Percentiles rank a stretch among this genome's conserved stretches.
Evolutionary conservation across 192 early-diverging fungal genomes (phyloP).

Genomic region (Martensiomyces pterosporus): DNA sequence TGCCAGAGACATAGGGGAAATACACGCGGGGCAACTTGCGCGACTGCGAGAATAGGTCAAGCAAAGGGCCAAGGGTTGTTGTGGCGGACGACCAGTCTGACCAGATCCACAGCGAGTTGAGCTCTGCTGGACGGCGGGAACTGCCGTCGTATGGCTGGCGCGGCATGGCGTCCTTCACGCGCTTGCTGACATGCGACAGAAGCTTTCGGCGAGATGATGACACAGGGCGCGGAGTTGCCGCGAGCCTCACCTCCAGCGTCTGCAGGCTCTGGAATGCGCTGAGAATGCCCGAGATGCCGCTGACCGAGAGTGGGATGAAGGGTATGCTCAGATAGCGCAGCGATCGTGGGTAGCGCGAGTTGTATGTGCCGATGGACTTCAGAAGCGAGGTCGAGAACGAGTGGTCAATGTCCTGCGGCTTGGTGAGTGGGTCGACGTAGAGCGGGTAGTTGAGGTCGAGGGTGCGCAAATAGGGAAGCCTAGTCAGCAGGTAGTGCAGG

Average conservation of each 20-base stretch:
- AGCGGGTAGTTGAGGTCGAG: slow-evolving; percentile 52
- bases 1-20: slow-evolving; percentile 36
- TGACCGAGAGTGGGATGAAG: slow-evolving; percentile 40
- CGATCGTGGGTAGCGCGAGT: slow-evolving; percentile 27
- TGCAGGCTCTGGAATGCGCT: slow-evolving; percentile 33
- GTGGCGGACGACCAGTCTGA: slow-evolving; percentile 47
- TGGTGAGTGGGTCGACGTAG: slow-evolving; percentile 45
- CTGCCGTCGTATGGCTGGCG: slow-evolving; percentile 21
- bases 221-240: slow-evolving; percentile 20
- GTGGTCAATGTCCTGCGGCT: slow-evolving; percentile 39
- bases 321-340: slow-evolving; percentile 50
- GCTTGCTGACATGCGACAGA: slow-evolving; percentile 12
- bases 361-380: slow-evolving; percentile 11
- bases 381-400: slow-evolving; percentile 42
- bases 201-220: slow-evolving; percentile 45
- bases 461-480: slow-evolving; percentile 36
- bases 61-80: slow-evolving; percentile 32
- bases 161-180: slow-evolving; percentile 28
- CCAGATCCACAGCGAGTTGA: slow-evolving; percentile 44
- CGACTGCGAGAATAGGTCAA: slow-evolving; percentile 40
- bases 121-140: slow-evolving; percentile 29
- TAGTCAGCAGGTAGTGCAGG: slow-evolving; percentile 44
- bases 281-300: slow-evolving; percentile 41
- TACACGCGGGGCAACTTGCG: slow-evolving; percentile 35
- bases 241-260: slow-evolving; percentile 43